A percentile compares a stretch with the other conserved stretches of the same genome.
These are phyloP conservation scores for Zychaea mexicana DNA, from an alignment of 371 early-diverging fungal genomes.

Conservation along the genomic window DNA sequence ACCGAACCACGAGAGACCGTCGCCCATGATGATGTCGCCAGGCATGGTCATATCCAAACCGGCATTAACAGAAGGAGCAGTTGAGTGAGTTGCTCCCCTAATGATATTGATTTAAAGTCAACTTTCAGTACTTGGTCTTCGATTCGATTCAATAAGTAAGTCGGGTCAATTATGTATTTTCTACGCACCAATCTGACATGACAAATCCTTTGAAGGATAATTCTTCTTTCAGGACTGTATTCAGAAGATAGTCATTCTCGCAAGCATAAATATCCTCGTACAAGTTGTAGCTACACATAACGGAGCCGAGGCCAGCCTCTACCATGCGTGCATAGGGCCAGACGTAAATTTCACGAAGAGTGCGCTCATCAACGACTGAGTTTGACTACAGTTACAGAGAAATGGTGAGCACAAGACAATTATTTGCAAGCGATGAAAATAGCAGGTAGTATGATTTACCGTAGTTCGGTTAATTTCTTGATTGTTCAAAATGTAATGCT, in stretches of 20 bases:
- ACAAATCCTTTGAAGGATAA: slow-evolving; percentile 41
- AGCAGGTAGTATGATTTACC: too few species aligned
- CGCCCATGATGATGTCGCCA: slow-evolving; percentile 9
- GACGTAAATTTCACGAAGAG: slow-evolving; percentile 56
- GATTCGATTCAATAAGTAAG: too few species aligned
- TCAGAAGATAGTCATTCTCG: slow-evolving; percentile 37
- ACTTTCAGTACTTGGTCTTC: too few species aligned
- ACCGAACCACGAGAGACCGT: slow-evolving; percentile 15
- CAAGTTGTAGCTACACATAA: slow-evolving; percentile 56
- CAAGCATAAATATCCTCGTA: slow-evolving; percentile 43
- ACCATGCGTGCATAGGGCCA: slow-evolving; percentile 50
- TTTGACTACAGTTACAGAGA: slow-evolving; percentile 16
- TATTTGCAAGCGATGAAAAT: too few species aligned
- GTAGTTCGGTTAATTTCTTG: slow-evolving; percentile 40
- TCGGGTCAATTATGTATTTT: background rate
- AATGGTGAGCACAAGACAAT: background rate
- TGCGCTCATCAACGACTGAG: slow-evolving; percentile 43
- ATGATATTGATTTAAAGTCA: too few species aligned
- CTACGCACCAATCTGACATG: slow-evolving; percentile 25
- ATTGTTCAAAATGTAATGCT: slow-evolving; percentile 57
- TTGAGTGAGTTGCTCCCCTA: slow-evolving; percentile 20
- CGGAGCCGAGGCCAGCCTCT: slow-evolving; percentile 47
- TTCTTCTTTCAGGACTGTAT: slow-evolving; percentile 38
- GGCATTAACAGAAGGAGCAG: slow-evolving; percentile 27
- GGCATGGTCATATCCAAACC: slow-evolving; percentile 61